Evolutionary conservation across 2,329 filamentous ascomycete species (phyloP).

Genomic region (Mycosphaerella arachidis): DNA sequence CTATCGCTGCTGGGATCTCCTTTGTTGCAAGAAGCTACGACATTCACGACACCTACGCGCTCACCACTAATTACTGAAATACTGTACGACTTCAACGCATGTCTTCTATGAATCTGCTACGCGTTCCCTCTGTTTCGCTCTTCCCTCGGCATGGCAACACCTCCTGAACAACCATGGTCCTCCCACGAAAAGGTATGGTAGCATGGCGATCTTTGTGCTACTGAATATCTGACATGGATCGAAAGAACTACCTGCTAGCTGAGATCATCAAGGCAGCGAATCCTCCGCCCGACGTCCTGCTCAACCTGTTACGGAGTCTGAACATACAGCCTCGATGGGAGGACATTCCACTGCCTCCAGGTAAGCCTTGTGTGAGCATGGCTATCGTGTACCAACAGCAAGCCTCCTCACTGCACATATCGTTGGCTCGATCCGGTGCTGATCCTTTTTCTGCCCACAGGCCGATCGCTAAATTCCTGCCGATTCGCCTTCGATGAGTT

Average conservation of each 20-base stretch:
- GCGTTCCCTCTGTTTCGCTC: slow-evolving; percentile 28
- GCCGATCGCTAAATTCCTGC: slow-evolving; percentile 34
- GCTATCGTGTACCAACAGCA: background rate
- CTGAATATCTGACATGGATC: slow-evolving; percentile 16
- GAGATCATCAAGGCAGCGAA: slow-evolving; percentile 49
- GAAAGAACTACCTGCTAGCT: slow-evolving; percentile 42
- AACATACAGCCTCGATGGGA: slow-evolving; percentile 46
- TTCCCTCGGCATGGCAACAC: slow-evolving; percentile 40
- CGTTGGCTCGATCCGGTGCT: slow-evolving; percentile 3
- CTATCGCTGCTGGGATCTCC: slow-evolving; percentile 21
- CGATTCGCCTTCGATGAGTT: slow-evolving; percentile 29
- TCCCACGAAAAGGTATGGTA: slow-evolving; percentile 45
- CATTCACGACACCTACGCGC: slow-evolving; percentile 28
- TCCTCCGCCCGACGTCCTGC: slow-evolving; percentile 41
- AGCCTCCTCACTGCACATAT: background rate
- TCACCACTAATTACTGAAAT: slow-evolving; percentile 21
- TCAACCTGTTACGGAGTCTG: slow-evolving; percentile 41
- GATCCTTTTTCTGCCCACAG: slow-evolving; percentile 19
- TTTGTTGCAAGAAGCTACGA: slow-evolving; percentile 24
- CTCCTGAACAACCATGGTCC: slow-evolving; percentile 41
- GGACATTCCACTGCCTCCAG: slow-evolving; percentile 47
- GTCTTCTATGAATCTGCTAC: slow-evolving; percentile 27
- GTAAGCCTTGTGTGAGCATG: slow-evolving; percentile 32
- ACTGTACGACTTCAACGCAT: slow-evolving; percentile 28
- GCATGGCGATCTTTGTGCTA: slow-evolving; percentile 11